A percentile compares a stretch with the other conserved stretches of the same genome.
These are phyloP conservation scores for Cutaneotrichosporon sp. DNA, from an alignment of 1,284 basidiomycete genomes.

Conservation along the genomic window DNA sequence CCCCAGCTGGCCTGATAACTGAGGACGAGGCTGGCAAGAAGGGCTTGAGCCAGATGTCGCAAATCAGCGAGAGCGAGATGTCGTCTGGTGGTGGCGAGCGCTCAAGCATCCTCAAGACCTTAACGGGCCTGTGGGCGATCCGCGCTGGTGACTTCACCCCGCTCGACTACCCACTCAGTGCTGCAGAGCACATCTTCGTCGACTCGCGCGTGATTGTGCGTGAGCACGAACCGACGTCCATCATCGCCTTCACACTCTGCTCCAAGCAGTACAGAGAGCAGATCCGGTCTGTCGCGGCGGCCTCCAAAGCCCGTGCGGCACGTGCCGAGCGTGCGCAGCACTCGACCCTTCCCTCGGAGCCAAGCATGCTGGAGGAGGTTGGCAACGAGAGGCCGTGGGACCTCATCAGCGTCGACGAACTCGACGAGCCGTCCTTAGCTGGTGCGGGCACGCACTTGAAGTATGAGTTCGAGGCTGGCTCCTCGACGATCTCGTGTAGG, in stretches of 20 bases:
- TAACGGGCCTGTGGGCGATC: slow-evolving; percentile 79
- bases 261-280: slow-evolving; percentile 86
- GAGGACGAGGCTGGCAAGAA: slow-evolving; percentile 32
- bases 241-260: slow-evolving; percentile 93
- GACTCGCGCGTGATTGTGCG: slow-evolving; percentile 94
- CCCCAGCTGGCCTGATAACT: slow-evolving; percentile 26
- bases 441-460: slow-evolving; percentile 51
- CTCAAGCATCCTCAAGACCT: slow-evolving; percentile 77
- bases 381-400: slow-evolving; percentile 61
- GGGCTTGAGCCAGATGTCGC: slow-evolving; percentile 38
- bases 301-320: slow-evolving; percentile 9
- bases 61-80: slow-evolving; percentile 56
- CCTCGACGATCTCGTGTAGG: slow-evolving; percentile 92
- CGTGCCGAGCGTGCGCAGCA: slow-evolving; percentile 6
- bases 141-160: slow-evolving; percentile 59
- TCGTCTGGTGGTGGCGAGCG: slow-evolving; percentile 62
- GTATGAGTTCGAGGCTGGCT: slow-evolving; percentile 80
- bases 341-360: slow-evolving; percentile 15
- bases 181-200: slow-evolving; percentile 83
- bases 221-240: slow-evolving; percentile 96
- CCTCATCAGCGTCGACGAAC: slow-evolving; percentile 65
- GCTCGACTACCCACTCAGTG: slow-evolving; percentile 59
- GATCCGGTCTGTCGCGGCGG: slow-evolving; percentile 64
- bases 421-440: slow-evolving; percentile 28
- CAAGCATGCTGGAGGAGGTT: slow-evolving; percentile 18